These are phyloP conservation scores for Pecoramyces ruminantium DNA, from an alignment of 192 early-diverging fungal species.

Conservation along the genomic window DNA sequence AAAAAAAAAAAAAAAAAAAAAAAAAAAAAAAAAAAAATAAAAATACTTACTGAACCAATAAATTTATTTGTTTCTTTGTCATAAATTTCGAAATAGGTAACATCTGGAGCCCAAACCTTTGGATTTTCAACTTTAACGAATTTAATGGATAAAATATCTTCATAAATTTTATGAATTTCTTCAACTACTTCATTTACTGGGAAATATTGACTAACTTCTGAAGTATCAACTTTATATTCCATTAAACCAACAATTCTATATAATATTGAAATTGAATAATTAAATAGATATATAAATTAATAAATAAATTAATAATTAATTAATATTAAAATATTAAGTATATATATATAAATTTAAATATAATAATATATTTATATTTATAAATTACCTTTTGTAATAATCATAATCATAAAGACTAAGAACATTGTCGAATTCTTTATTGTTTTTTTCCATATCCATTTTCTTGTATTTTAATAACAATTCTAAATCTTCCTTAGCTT, in stretches of 20 bases:
- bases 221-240: slow-evolving; percentile 61
- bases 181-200: slow-evolving; percentile 38
- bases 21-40: slow-evolving; percentile 58
- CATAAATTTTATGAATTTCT: slow-evolving; percentile 59
- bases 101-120: slow-evolving; percentile 60
- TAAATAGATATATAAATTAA: background rate
- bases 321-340: too few relatives aligned
- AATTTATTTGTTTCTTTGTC: slow-evolving; percentile 31
- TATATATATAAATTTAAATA: too few relatives aligned
- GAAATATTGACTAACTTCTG: slow-evolving; percentile 63
- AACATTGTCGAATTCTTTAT: slow-evolving; percentile 30
- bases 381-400: slow-evolving; percentile 41
- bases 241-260: too few relatives aligned
- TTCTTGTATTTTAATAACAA: slow-evolving; percentile 45
- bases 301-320: too few relatives aligned
- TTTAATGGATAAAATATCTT: slow-evolving; percentile 46
- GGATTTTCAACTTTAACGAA: slow-evolving; percentile 43
- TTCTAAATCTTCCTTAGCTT: slow-evolving; percentile 38
- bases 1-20: slow-evolving; percentile 63
- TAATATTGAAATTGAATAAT: slow-evolving; percentile 43
- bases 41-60: background rate
- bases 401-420: slow-evolving; percentile 51
- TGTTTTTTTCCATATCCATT: slow-evolving; percentile 21
- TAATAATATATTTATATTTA: too few relatives aligned
- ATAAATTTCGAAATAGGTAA: slow-evolving; percentile 56